These are phyloP conservation scores for Scalesia atractyloides DNA, from an alignment of 129 eudicot species.

Conservation along the genomic window DNA sequence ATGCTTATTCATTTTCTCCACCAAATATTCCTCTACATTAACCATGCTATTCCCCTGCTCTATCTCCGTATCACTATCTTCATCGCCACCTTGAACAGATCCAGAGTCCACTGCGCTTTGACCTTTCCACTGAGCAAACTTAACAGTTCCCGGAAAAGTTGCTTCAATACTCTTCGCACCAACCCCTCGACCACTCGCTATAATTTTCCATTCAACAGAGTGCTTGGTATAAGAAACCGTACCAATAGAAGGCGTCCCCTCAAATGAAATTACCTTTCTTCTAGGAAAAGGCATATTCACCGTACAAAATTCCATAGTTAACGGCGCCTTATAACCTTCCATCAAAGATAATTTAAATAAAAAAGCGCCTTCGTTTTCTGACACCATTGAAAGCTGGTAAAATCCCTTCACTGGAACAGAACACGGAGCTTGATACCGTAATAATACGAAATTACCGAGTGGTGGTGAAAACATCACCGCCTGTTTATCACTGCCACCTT, in stretches of 20 bases:
- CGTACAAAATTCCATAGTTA: conserved; percentile 83
- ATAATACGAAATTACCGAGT: conserved; percentile 79
- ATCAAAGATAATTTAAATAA: conserved; percentile 70
- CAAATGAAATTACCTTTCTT: conserved; percentile 71
- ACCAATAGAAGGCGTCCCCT: conserved; percentile 94
- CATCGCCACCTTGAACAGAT: conserved; percentile 52
- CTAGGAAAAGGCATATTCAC: conserved; percentile 96
- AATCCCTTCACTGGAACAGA: conserved; percentile 86
- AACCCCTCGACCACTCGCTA: conserved; percentile 70
- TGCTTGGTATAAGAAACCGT: conserved; percentile 69
- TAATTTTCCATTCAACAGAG: conserved; percentile 91
- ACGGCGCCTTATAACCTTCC: conserved; percentile 86
- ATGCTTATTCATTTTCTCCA: conserved; percentile 89
- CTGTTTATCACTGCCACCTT: conserved; percentile 74
- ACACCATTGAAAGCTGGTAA: conserved; percentile 98
- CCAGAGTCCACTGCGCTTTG: conserved; percentile 54
- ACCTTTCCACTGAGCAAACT: conserved; percentile 75
- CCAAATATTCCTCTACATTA: conserved; percentile 76
- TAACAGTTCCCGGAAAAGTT: conserved; percentile 87
- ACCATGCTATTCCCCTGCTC: conserved; percentile 63
- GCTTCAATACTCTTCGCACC: conserved; percentile 92
- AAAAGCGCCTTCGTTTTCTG: conserved; percentile 99
- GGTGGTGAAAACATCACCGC: conserved; percentile 82
- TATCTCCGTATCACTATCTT: conserved; percentile 82
- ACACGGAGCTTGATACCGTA: conserved; percentile 71